Percentiles rank a stretch among this genome's conserved stretches.
Conservation (phyloP, 2,329 filamentous ascomycete genomes). For the Colletotrichum lentis region DNA sequence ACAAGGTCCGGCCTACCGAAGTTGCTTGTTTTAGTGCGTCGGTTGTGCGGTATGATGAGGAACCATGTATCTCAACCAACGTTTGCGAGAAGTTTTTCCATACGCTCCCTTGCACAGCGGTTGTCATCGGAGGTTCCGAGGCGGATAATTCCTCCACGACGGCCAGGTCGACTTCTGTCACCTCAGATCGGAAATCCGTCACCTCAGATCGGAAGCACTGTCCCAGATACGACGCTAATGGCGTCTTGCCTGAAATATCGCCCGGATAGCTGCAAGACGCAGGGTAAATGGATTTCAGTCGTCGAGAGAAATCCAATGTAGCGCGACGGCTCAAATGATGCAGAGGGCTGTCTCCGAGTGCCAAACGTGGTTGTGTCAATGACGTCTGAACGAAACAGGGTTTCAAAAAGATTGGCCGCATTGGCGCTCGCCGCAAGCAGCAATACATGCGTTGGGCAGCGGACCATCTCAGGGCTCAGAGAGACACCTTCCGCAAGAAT, state of each 20-base stretch:
- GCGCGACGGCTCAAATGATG: fast-evolving
- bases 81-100: neutral
- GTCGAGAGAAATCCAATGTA: neutral
- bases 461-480: neutral
- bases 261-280: fast-evolving
- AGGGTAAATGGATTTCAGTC: neutral
- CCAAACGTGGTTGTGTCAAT: fast-evolving
- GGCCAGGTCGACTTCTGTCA: neutral
- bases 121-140: neutral
- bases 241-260: neutral
- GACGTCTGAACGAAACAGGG: neutral
- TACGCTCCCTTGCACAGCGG: neutral
- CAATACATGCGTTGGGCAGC: neutral
- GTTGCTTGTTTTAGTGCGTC: neutral
- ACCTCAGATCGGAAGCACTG: neutral
- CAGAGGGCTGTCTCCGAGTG: neutral
- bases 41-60: neutral
- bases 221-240: neutral
- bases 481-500: neutral
- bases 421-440: neutral
- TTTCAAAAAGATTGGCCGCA: neutral
- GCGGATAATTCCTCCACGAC: neutral
- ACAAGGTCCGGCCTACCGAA: neutral
- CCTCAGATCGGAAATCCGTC: fast-evolving
- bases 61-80: neutral